Base-by-base conservation (phyloP, 495 filamentous ascomycete species). In the Aspergillus saccharolyticus region DNA sequence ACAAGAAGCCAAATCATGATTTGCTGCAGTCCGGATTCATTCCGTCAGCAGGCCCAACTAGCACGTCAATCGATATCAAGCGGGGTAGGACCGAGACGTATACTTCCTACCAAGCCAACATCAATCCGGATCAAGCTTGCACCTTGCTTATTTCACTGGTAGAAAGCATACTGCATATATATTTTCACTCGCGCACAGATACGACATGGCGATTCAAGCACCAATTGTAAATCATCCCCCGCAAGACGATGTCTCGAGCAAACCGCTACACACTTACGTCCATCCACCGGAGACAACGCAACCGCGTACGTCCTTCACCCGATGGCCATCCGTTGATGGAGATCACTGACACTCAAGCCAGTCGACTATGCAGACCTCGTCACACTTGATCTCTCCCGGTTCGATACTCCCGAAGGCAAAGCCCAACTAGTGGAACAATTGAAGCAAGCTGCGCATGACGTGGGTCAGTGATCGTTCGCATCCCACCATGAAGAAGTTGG, bases 301-400 rank as follows among this genome's bases (percentile, higher is more conserved):
- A 39, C 33, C 5, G 12, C 33, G 33, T 39, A 39, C 4, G 33
- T 39, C 7, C 33, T 39, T 8, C 10, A 6, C 5, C 12, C 10
- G 14, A 2, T 39, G 33, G 14, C 12, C 33, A 15, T 8, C 7
- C 14, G 10, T 8, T 39, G 33, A 12, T 12, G 10, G 33, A 10
- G 33, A 5, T 39, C 12, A 39, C 33, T 39, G 33, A 15, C 33
- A 39, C 7, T 2, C 7, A 39, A 10, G 33, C 33, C 52, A 68
- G 68, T 68, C 39, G 63, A 72, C 48, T 82, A 78, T 76, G 79
- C 79, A 8, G 75, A 80, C 24, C 68, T 85, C 4, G 62, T 72
- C 20, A 78, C 73, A 2, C 67, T 85, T 17, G 80, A 85, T 61
- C 71, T 83, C 6, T 71, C 70, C n/a, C 65, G 72, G 2, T 79